These are phyloP conservation scores for Prunus yedoensis DNA, from an alignment of 331 rosid species.

Conservation along the genomic window DNA sequence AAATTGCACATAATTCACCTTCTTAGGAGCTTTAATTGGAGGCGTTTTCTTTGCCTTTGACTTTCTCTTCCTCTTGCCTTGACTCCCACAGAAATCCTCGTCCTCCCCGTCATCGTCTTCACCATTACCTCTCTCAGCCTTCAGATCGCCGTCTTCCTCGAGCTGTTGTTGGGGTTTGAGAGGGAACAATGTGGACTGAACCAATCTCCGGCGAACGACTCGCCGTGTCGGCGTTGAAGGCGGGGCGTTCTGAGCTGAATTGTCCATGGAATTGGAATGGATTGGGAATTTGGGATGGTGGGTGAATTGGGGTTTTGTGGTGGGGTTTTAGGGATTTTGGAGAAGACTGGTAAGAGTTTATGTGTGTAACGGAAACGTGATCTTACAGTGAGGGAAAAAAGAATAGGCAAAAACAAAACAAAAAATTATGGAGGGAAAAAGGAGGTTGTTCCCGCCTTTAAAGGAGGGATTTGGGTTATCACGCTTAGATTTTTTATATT, in stretches of 20 bases:
- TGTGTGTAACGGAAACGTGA: neutral
- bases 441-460: slow-evolving; percentile 52
- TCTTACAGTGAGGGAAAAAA: neutral
- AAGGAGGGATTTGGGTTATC: neutral
- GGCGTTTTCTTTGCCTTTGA: slow-evolving; percentile 47
- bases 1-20: slow-evolving; percentile 32
- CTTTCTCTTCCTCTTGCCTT: slow-evolving; percentile 47
- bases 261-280: slow-evolving; percentile 17
- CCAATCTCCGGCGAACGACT: slow-evolving; percentile 57
- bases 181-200: slow-evolving; percentile 75
- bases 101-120: slow-evolving; percentile 30
- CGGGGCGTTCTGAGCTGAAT: slow-evolving; percentile 22
- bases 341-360: neutral
- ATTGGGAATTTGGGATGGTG: slow-evolving; percentile 17
- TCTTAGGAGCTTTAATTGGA: slow-evolving; percentile 42
- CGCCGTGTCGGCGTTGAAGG: slow-evolving; percentile 31
- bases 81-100: slow-evolving; percentile 44
- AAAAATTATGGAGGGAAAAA: slow-evolving; percentile 55
- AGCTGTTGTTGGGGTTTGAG: slow-evolving; percentile 41
- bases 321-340: slow-evolving; percentile 6
- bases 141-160: slow-evolving; percentile 28
- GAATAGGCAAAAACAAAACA: neutral
- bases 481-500: neutral
- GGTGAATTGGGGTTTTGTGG: slow-evolving; percentile 21
- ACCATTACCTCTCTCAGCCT: slow-evolving; percentile 24